Evolutionary conservation across 805 yeast species (phyloP).

Genomic region (Lipomyces sp.): DNA sequence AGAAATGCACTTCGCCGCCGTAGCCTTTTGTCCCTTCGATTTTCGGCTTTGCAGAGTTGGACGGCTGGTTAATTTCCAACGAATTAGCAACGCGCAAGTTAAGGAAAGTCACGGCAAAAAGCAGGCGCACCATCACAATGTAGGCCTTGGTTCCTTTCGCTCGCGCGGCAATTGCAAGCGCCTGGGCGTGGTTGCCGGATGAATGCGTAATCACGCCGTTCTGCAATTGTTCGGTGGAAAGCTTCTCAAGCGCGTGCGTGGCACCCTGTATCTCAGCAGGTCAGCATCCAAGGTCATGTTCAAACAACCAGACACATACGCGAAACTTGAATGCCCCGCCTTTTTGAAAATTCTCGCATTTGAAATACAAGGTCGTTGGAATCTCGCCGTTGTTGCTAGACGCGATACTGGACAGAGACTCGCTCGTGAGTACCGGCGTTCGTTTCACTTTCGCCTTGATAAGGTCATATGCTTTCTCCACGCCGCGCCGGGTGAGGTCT

Average conservation of each 20-base stretch:
- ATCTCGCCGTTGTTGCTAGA: not conserved
- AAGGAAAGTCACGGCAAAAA: not conserved
- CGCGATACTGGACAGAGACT: slow-evolving; percentile 13
- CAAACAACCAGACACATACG: slow-evolving; percentile 26
- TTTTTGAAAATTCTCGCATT: slow-evolving; percentile 27
- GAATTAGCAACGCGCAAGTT: not conserved
- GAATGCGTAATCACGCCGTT: slow-evolving; percentile 53
- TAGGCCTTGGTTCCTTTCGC: slow-evolving; percentile 46
- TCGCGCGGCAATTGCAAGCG: slow-evolving; percentile 49
- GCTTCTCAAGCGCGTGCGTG: slow-evolving; percentile 48
- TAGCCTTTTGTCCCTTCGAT: slow-evolving; percentile 47
- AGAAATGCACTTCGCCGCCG: slow-evolving; percentile 50
- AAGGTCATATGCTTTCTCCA: slow-evolving; percentile 10
- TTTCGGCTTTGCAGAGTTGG: slow-evolving; percentile 51
- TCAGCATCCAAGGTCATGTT: not conserved
- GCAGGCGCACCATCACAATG: slow-evolving; percentile 45
- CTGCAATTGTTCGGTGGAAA: slow-evolving; percentile 41
- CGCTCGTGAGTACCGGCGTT: slow-evolving; percentile 18
- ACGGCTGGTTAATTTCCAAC: slow-evolving; percentile 34
- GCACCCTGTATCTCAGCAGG: slow-evolving; percentile 37
- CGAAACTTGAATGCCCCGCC: slow-evolving; percentile 46
- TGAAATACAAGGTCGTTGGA: slow-evolving; percentile 13
- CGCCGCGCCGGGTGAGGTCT: slow-evolving; percentile 10
- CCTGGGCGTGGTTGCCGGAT: slow-evolving; percentile 55
- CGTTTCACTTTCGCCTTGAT: slow-evolving; percentile 4